Base-by-base conservation (phyloP, 805 yeast species). In the Phaffomyces thermotolerans region DNA sequence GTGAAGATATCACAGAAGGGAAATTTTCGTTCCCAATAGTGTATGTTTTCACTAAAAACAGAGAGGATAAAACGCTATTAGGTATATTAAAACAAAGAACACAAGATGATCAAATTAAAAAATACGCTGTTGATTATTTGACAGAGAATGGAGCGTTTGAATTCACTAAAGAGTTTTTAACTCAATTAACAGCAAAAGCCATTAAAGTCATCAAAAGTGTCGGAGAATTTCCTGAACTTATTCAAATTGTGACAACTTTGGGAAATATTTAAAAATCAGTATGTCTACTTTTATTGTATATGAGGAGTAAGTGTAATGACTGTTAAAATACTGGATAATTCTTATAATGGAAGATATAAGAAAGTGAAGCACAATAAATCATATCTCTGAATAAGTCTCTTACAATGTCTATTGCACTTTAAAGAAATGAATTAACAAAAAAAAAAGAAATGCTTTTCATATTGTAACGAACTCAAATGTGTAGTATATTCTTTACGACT, bases 1-100 rank as follows among this genome's bases (percentile, higher is more conserved):
- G 87, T 42, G 96, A 90, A 54, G 98, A 90, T 57, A 72, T 90
- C 27, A 78, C 88, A 0, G 96, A 90, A 59, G 96, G 96, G 0
- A 90, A 89, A 62, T 76, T 84, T 47, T 86, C 95, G 1, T 84
- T 86, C 49, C 96, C 96, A 0, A 78, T 90, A 2, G 73, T 90
- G 15, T 93, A 87, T 60, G 72, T 81, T 4, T 62, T 83, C 2
- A 55, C 66, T 17, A 53, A 57, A 31, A 67, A 67, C 39, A 47
- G 54, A 2, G 48, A 53, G 2, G 67, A 69, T 40, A 61, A 65
- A 43, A 72, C 71, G 41, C 57, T 80, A 10, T 48, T 71, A 42
- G 69, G 71, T 38, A 78, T 80, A n/a, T 59, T 83, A 43, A 68
- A 67, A 45, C 68, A 72, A 51, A 72, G 71, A 37, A 78, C 89